Conservation (phyloP, 768 basidiomycete species). For the Agaricus bisporus region DNA sequence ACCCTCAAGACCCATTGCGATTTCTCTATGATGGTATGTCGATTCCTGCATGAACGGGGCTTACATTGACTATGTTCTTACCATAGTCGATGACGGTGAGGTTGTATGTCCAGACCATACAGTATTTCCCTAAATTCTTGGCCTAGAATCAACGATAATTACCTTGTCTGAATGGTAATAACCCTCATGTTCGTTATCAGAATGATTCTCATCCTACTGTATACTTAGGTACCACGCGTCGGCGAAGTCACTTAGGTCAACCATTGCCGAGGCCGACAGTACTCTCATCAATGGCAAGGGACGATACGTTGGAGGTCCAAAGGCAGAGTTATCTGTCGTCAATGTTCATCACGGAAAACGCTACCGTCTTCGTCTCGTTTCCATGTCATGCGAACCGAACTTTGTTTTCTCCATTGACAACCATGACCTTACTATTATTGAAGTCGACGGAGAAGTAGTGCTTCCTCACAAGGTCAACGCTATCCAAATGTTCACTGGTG, state of each 20-base stretch:
- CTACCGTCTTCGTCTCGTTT: constrained; percentile 22
- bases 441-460: constrained; percentile 26
- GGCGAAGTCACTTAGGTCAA: constrained; percentile 12
- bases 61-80: background rate
- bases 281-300: constrained; percentile 34
- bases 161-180: constrained; percentile 34
- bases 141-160: constrained; percentile 29
- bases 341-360: constrained; percentile 25
- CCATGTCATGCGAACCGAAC: constrained; percentile 22
- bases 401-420: constrained; percentile 38
- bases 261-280: constrained; percentile 19
- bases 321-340: constrained; percentile 23
- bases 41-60: background rate
- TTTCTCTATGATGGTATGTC: constrained; percentile 11
- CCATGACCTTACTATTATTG: constrained; percentile 34
- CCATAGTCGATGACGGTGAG: constrained; percentile 27
- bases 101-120: constrained; percentile 5
- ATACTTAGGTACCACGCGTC: constrained; percentile 18
- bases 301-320: constrained; percentile 27
- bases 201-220: background rate
- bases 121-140: constrained; percentile 20
- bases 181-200: background rate
- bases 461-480: constrained; percentile 25
- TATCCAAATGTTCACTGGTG: constrained; percentile 8
- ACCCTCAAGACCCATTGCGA: constrained; percentile 18